Evolutionary conservation across 2,329 filamentous ascomycete genomes (phyloP).

Genomic region (Xylariaceae sp.): DNA sequence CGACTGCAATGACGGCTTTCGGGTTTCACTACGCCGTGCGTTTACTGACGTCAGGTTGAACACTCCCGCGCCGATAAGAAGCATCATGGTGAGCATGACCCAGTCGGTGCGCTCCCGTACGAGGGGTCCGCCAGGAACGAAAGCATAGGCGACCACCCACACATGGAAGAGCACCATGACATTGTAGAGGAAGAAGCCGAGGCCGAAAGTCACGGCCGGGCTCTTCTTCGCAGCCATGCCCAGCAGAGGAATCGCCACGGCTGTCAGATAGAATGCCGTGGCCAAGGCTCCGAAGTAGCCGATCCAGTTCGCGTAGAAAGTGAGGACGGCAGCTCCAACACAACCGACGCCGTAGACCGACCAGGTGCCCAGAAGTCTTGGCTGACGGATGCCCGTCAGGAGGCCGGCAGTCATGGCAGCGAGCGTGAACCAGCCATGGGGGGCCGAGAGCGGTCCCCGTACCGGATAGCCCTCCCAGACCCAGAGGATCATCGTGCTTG

Average conservation of each 20-base stretch:
- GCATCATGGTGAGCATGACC: slow-evolving; percentile 84
- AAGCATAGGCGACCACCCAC: slow-evolving; percentile 97
- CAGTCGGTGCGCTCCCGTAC: slow-evolving; percentile 94
- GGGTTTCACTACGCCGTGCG: slow-evolving; percentile 30
- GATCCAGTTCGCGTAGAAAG: slow-evolving; percentile 71
- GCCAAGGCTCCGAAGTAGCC: slow-evolving; percentile 80
- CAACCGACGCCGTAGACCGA: slow-evolving; percentile 70
- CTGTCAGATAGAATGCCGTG: slow-evolving; percentile 74
- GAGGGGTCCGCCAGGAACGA: slow-evolving; percentile 87
- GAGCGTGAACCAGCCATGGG: slow-evolving; percentile 84
- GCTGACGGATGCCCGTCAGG: slow-evolving; percentile 65
- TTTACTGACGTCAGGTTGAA: slow-evolving; percentile 58
- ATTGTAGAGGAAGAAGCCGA: slow-evolving; percentile 89
- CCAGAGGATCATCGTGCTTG: slow-evolving; percentile 98
- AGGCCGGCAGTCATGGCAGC: slow-evolving; percentile 80
- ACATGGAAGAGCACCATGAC: slow-evolving; percentile 94
- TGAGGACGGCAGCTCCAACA: slow-evolving; percentile 70
- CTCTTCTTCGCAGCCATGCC: slow-evolving; percentile 67
- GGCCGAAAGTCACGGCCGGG: slow-evolving; percentile 73
- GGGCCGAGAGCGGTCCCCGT: slow-evolving; percentile 75
- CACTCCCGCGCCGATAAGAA: slow-evolving; percentile 75
- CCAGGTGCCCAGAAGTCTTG: slow-evolving; percentile 68
- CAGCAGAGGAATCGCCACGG: slow-evolving; percentile 68
- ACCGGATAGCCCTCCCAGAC: slow-evolving; percentile 95
- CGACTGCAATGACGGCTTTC: slow-evolving; percentile 25